Evolutionary conservation across 257 asterid genomes (phyloP).

Genomic region (Thymus mandschuricus): DNA sequence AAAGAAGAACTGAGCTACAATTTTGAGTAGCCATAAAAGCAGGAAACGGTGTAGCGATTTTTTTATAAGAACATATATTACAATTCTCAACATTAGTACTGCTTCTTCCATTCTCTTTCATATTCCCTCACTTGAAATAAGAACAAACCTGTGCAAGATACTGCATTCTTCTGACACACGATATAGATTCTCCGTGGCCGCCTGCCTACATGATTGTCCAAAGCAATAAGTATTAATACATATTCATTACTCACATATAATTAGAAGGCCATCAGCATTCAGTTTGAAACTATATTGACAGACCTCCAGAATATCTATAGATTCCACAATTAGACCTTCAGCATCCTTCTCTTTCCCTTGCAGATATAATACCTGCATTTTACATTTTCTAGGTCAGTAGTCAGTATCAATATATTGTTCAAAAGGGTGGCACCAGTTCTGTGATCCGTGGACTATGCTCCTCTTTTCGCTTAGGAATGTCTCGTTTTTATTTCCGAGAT

Average conservation of each 20-base stretch:
- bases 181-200: conserved; percentile 69
- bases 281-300: conserved; percentile 26
- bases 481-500: background rate
- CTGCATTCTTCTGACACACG: conserved; percentile 74
- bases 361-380: conserved; percentile 69
- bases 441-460: conserved; percentile 1
- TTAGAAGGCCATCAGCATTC: conserved; percentile 28
- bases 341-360: conserved; percentile 77
- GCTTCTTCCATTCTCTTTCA: too few relatives aligned
- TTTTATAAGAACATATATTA: too few relatives aligned
- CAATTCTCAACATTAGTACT: too few relatives aligned
- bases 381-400: conserved; percentile 1
- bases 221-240: conserved; percentile 26
- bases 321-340: conserved; percentile 67
- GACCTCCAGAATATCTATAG: conserved; percentile 86
- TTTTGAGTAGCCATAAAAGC: background rate
- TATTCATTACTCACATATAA: background rate
- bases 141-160: conserved; percentile 77
- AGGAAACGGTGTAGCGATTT: too few relatives aligned
- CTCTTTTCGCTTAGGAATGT: conserved; percentile 8
- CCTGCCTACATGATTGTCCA: conserved; percentile 58
- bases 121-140: background rate
- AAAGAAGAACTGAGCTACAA: background rate
- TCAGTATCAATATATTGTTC: conserved; percentile 5
- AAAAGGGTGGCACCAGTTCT: conserved; percentile 3